Conservation (phyloP, 2,329 filamentous ascomycete species). For the Paraconiothyrium brasiliense region DNA sequence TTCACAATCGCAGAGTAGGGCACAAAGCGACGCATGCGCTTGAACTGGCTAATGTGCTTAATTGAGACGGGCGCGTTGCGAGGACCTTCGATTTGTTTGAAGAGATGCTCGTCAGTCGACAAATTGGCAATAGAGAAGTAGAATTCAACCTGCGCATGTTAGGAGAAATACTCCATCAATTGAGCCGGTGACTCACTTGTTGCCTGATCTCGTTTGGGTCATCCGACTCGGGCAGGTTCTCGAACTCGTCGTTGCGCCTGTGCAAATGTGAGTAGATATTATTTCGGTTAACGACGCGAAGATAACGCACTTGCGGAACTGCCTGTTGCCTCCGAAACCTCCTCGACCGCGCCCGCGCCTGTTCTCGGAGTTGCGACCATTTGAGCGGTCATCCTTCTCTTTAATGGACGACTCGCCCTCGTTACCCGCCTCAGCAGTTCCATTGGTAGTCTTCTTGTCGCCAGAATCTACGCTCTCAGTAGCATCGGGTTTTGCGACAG, state of each 20-base stretch:
- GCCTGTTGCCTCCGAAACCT: slow-evolving; percentile 29
- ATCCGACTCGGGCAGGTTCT: slow-evolving; percentile 71
- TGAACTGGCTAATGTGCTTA: slow-evolving; percentile 83
- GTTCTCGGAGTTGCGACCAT: slow-evolving; percentile 13
- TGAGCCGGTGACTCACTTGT: slow-evolving; percentile 66
- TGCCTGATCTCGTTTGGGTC: slow-evolving; percentile 84
- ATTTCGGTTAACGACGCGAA: neutral
- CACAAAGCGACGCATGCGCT: slow-evolving; percentile 95
- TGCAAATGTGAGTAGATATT: slow-evolving; percentile 20
- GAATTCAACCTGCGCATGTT: slow-evolving; percentile 79
- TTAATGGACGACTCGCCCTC: slow-evolving; percentile 25
- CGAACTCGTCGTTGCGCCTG: slow-evolving; percentile 43
- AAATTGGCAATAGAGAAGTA: slow-evolving; percentile 96
- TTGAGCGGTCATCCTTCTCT: slow-evolving; percentile 5
- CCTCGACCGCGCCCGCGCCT: slow-evolving; percentile 20
- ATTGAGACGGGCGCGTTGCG: slow-evolving; percentile 85
- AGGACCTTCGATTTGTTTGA: slow-evolving; percentile 77
- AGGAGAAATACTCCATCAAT: slow-evolving; percentile 18
- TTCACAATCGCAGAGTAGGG: slow-evolving; percentile 84
- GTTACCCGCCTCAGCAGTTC: slow-evolving; percentile 28
- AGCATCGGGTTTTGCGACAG: slow-evolving; percentile 11
- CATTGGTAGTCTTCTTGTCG: slow-evolving; percentile 21
- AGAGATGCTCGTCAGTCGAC: slow-evolving; percentile 86
- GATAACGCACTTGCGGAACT: slow-evolving; percentile 20
- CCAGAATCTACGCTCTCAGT: slow-evolving; percentile 22